Evolutionary conservation across 257 asterid species (phyloP).

Genomic region (Fraxinus cuspidata): DNA sequence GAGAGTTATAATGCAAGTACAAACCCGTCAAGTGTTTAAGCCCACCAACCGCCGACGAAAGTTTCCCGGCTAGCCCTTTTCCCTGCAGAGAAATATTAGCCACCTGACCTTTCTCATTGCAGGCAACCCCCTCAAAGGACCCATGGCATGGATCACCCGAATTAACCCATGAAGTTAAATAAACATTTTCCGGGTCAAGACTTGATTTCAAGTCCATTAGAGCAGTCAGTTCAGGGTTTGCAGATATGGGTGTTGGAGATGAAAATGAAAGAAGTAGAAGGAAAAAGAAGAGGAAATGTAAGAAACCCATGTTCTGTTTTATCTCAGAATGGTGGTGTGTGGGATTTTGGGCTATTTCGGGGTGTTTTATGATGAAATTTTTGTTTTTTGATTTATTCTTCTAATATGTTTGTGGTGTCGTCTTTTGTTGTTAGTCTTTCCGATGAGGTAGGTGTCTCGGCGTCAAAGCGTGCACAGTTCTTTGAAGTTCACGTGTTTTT

Average conservation of each 20-base stretch:
- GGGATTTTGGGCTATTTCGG: conserved; percentile 7
- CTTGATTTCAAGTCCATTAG: conserved; percentile 66
- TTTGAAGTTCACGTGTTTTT: background rate
- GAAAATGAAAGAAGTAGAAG: conserved; percentile 39
- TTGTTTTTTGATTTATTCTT: conserved; percentile 20
- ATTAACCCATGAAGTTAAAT: conserved; percentile 68
- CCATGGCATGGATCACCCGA: conserved; percentile 74
- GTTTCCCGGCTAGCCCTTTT: conserved; percentile 77
- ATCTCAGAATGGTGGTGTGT: conserved; percentile 5
- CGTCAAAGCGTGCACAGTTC: conserved; percentile 22
- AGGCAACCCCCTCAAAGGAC: conserved; percentile 74
- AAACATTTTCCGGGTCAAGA: conserved; percentile 72
- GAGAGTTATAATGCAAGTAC: conserved; percentile 81
- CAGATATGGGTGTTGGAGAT: conserved; percentile 30
- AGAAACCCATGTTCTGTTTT: conserved; percentile 43
- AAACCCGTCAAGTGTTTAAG: conserved; percentile 73
- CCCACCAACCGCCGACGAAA: conserved; percentile 68
- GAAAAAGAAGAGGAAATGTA: conserved; percentile 27
- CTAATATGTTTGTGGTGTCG: conserved; percentile 24
- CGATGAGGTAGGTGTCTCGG: conserved; percentile 29
- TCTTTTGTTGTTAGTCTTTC: conserved; percentile 19
- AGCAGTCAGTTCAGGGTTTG: conserved; percentile 49
- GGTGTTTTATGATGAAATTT: conserved; percentile 3
- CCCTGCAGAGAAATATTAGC: conserved; percentile 90
- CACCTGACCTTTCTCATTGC: conserved; percentile 71